Evolutionary conservation across 768 basidiomycete genomes (phyloP).

Genomic region (Termitomyces sp.): DNA sequence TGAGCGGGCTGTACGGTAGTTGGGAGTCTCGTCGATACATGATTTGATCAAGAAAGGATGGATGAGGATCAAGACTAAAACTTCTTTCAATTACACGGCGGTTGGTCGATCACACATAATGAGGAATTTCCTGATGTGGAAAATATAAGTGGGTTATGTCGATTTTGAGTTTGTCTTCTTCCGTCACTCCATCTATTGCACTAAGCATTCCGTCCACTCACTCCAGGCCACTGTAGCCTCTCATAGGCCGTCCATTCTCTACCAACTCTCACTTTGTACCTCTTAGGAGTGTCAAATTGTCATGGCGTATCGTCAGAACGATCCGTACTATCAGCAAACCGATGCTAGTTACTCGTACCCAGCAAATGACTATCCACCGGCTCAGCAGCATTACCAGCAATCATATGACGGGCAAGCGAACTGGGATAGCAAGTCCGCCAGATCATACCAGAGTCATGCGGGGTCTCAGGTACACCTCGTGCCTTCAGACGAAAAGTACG

Average conservation of each 20-base stretch:
- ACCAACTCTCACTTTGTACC: not conserved
- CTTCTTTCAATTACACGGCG: too few species aligned
- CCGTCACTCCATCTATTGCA: not conserved
- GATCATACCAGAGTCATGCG: slow-evolving; percentile 60
- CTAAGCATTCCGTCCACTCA: slow-evolving; percentile 6
- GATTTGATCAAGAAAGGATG: not conserved
- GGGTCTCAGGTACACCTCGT: slow-evolving; percentile 74
- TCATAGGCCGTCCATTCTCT: slow-evolving; percentile 22
- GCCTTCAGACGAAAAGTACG: slow-evolving; percentile 49
- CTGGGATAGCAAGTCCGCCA: slow-evolving; percentile 48
- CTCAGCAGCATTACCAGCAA: slow-evolving; percentile 32
- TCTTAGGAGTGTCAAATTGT: not conserved
- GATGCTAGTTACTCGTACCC: slow-evolving; percentile 15
- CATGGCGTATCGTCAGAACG: slow-evolving; percentile 56
- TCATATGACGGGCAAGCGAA: slow-evolving; percentile 35
- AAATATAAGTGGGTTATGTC: slow-evolving; percentile 2
- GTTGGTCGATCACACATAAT: not conserved
- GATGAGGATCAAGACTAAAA: too few species aligned
- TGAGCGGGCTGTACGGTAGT: too few species aligned
- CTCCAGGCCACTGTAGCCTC: slow-evolving; percentile 9
- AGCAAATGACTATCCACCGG: slow-evolving; percentile 32
- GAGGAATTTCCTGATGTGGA: slow-evolving; percentile 9
- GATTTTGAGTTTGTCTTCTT: slow-evolving; percentile 1
- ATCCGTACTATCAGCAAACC: slow-evolving; percentile 42
- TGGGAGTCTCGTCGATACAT: not conserved